Base-by-base conservation (phyloP, 2,329 filamentous ascomycete species). In the Anthostomella pinea region DNA sequence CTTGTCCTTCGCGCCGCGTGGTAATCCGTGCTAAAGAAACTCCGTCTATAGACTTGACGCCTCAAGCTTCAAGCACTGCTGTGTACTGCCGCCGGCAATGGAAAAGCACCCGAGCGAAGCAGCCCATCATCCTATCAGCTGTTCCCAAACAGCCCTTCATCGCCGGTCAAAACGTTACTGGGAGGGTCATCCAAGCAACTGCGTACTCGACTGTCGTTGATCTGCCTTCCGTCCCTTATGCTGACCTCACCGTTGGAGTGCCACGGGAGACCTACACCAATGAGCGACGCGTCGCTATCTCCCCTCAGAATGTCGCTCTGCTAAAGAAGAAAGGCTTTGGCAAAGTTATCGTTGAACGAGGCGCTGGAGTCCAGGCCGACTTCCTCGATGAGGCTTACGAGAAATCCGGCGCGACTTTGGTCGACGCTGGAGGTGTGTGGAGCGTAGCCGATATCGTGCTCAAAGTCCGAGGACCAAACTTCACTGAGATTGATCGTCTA, bases 251-350 rank as follows among this genome's bases (percentile, higher is more conserved):
- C 4, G 79, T 95, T 30, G 88, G 88, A 39, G 77, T 93, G 4
- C 87, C 87, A 10, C 79, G 76, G 39, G 89, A 95, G 63, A 83
- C 78, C n/a, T 88, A 77, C 53, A 77, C 81, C 1, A 79, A 82
- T 39, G 89, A 95, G 66, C 81, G 84, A 26, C 85, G 89, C 33
- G 88, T 95, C 10, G 87, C 89, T 19, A 73, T 95, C 38, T 91
- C 87, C 0, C 89, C 89, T 1, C 79, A 86, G 46, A 95, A 95
- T 66, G 86, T 89, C 11, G 76, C 82, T 2, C 68, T 94, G 1
- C 67, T 95, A 2, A 77, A 90, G 45, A 94, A 94, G 61, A 95
- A 94, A 61, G 89, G 88, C 21, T 93, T 88, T 59, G 74, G 72
- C 21, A 79, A 80, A 44, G 77, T 95, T 16, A 66, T 95, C 3